phyloP scores from a whole-genome alignment of 306 rosid species.

The Carpinus viminea region DNA sequence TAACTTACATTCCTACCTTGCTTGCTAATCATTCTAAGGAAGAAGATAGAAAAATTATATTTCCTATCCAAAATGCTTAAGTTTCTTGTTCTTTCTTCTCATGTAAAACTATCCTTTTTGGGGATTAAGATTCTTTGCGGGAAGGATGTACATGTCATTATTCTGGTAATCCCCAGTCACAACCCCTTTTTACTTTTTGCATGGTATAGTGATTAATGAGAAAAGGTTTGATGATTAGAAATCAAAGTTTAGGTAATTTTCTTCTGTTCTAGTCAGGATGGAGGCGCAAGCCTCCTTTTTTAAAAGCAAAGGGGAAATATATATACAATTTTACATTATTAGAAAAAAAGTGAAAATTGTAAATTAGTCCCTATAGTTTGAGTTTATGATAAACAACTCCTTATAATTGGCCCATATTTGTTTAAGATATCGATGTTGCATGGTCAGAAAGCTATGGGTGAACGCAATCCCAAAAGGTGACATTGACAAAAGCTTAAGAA shows the following conservation, averaged over 20 bases:
- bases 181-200: slow-evolving; percentile 25
- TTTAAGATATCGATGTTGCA: too few species aligned
- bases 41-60: slow-evolving; percentile 10
- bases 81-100: slow-evolving; percentile 18
- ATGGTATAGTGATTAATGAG: neutral
- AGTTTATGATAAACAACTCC: too few species aligned
- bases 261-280: slow-evolving; percentile 7
- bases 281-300: slow-evolving; percentile 9
- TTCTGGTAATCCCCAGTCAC: slow-evolving; percentile 29
- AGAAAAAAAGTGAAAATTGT: too few species aligned
- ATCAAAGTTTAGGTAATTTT: slow-evolving; percentile 34
- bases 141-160: slow-evolving; percentile 22
- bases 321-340: too few species aligned
- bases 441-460: too few species aligned
- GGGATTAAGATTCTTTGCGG: slow-evolving; percentile 57
- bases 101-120: slow-evolving; percentile 21
- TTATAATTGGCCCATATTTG: too few species aligned
- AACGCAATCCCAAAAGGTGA: too few species aligned
- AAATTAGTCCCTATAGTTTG: too few species aligned
- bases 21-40: slow-evolving; percentile 38
- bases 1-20: slow-evolving; percentile 62
- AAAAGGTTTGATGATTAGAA: slow-evolving; percentile 30
- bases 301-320: too few species aligned
- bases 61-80: slow-evolving; percentile 33
- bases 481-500: too few species aligned